Percentiles rank a stretch among this genome's conserved stretches.
These are phyloP conservation scores for Bruguiera sexangula DNA, from an alignment of 345 rosid species.

Conservation along the genomic window DNA sequence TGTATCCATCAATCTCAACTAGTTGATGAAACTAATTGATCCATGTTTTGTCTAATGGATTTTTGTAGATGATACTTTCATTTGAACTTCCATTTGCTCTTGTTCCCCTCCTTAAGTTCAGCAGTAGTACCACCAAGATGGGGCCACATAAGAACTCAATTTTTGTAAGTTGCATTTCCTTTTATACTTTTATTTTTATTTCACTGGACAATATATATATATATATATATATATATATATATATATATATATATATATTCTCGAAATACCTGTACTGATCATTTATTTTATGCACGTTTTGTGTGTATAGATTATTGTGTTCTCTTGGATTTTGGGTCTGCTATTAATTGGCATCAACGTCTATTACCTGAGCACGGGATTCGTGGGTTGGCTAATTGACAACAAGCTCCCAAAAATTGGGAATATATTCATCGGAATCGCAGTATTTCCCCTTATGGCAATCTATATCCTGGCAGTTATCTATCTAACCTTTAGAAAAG, in stretches of 20 bases:
- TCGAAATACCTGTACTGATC: no score
- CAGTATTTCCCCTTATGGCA: conserved; percentile 56
- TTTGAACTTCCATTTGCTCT: conserved; percentile 74
- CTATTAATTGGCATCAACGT: conserved; percentile 58
- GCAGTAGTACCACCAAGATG: conserved; percentile 62
- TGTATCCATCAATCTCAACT: not conserved
- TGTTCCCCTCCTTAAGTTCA: conserved; percentile 68
- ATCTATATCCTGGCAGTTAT: conserved; percentile 41
- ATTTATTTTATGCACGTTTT: no score
- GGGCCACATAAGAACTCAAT: conserved; percentile 68
- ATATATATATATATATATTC: no score
- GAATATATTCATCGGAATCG: conserved; percentile 44
- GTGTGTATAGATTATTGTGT: conserved; percentile 34
- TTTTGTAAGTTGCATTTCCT: conserved; percentile 27
- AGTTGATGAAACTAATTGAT: not conserved
- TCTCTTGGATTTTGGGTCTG: conserved; percentile 57
- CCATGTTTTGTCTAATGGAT: not conserved
- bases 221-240: no score
- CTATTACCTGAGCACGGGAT: conserved; percentile 51
- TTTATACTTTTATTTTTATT: not conserved
- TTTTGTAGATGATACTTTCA: conserved; percentile 61
- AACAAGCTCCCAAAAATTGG: conserved; percentile 36
- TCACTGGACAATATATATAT: not conserved
- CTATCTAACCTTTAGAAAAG: conserved; percentile 50
- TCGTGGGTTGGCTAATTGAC: conserved; percentile 49